Conservation (phyloP, 129 eudicot genomes). For the Lactuca sativa region DNA sequence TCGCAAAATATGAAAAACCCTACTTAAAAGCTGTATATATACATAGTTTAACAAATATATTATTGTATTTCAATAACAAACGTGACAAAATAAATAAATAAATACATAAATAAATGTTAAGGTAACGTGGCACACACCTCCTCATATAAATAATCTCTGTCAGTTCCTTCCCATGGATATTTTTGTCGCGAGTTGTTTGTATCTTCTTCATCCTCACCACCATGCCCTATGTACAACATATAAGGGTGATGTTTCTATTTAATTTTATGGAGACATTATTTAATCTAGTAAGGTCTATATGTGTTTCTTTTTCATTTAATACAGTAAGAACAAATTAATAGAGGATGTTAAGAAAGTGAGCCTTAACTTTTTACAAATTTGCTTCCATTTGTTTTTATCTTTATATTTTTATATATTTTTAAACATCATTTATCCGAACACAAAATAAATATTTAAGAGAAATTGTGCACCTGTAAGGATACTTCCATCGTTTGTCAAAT, state of each 20-base stretch:
- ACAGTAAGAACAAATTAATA: too few relatives aligned
- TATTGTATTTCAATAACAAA: background rate
- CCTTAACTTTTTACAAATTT: background rate
- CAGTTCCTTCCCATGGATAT: slow-evolving; percentile 62
- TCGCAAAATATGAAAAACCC: slow-evolving; percentile 68
- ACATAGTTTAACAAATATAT: slow-evolving; percentile 2
- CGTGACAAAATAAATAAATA: background rate
- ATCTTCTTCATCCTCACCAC: slow-evolving; percentile 44
- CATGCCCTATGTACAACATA: slow-evolving; percentile 27
- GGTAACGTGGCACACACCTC: slow-evolving; percentile 34
- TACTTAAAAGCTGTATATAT: slow-evolving; percentile 59
- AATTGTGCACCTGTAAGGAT: slow-evolving; percentile 38
- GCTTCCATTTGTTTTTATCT: background rate
- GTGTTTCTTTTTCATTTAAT: too few relatives aligned
- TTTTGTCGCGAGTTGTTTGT: slow-evolving; percentile 26
- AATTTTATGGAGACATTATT: too few relatives aligned
- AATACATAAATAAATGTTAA: background rate
- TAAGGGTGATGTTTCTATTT: too few relatives aligned
- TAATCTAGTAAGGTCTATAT: too few relatives aligned
- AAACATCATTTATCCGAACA: background rate
- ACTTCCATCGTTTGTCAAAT: slow-evolving; percentile 48
- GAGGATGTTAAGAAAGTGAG: background rate
- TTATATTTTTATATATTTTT: background rate
- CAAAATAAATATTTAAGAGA: background rate
- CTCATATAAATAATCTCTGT: slow-evolving; percentile 48